These are phyloP conservation scores for Lophiotrema nucula DNA, from an alignment of 495 filamentous ascomycete species.

Conservation along the genomic window DNA sequence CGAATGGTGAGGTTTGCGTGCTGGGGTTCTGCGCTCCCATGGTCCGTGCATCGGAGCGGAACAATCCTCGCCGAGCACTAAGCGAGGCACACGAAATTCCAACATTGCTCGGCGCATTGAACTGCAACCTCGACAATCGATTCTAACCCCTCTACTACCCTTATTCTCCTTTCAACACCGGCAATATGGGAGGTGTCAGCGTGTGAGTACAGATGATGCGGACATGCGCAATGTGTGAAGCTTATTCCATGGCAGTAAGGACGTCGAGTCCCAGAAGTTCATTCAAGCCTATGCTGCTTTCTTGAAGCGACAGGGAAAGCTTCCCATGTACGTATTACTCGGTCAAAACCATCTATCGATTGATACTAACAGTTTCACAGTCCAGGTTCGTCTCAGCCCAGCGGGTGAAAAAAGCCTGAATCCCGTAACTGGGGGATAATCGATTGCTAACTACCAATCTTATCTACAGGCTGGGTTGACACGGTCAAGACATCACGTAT, in stretches of 20 bases:
- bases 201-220: constrained; percentile 28
- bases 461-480: constrained; percentile 83
- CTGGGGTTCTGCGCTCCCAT: too few relatives aligned
- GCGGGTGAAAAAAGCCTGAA: constrained; percentile 28
- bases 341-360: not conserved
- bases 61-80: not conserved
- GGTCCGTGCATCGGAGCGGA: not conserved
- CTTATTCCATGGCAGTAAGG: constrained; percentile 3
- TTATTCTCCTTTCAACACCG: constrained; percentile 21
- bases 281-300: constrained; percentile 92
- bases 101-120: not conserved
- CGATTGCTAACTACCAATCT: constrained; percentile 41
- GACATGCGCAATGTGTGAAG: not conserved
- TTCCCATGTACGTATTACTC: constrained; percentile 68
- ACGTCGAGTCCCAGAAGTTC: constrained; percentile 80
- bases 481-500: constrained; percentile 88
- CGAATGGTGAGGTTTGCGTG: too few relatives aligned
- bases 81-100: constrained; percentile 13
- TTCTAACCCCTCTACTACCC: constrained; percentile 8
- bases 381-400: constrained; percentile 29
- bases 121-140: constrained; percentile 13
- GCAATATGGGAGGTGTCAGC: constrained; percentile 40
- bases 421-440: constrained; percentile 46
- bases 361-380: constrained; percentile 10
- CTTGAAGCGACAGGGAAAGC: constrained; percentile 98